Evolutionary conservation across 495 filamentous ascomycete genomes (phyloP).

Genomic region (Trichocladium uniseriatum): DNA sequence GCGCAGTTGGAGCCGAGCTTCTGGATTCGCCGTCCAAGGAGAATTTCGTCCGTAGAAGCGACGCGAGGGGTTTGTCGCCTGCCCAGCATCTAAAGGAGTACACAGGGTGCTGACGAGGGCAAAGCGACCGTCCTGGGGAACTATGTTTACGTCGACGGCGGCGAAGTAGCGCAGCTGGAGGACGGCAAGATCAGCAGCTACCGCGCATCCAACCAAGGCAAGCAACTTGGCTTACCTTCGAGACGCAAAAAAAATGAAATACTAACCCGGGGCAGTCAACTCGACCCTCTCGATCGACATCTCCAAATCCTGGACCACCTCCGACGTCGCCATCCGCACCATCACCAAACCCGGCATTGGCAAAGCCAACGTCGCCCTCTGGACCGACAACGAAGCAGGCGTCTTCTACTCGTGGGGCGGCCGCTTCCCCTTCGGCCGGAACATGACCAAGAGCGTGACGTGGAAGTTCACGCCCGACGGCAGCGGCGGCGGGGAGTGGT

Average conservation of each 20-base stretch:
- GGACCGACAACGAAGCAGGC: conserved; percentile 19
- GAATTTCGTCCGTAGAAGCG: not conserved
- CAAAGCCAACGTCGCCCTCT: conserved; percentile 20
- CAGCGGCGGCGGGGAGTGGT: conserved; percentile 30
- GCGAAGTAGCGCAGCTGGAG: conserved; percentile 9
- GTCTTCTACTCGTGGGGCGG: conserved; percentile 33
- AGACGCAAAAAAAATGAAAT: too few species aligned
- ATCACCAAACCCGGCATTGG: conserved; percentile 21
- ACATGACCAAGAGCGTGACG: conserved; percentile 16
- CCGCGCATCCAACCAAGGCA: not conserved
- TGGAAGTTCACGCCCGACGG: conserved; percentile 31
- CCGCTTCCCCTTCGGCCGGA: conserved; percentile 5
- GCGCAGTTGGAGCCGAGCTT: not conserved
- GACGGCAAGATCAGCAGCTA: not conserved
- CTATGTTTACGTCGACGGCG: conserved; percentile 17
- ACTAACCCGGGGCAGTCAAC: too few species aligned
- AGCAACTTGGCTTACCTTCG: not conserved
- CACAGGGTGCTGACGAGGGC: not conserved
- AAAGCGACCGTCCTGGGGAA: conserved; percentile 13
- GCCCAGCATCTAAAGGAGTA: too few species aligned
- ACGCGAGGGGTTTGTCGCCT: not conserved
- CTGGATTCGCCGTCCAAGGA: not conserved
- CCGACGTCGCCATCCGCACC: conserved; percentile 17
- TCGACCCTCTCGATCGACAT: conserved; percentile 32
- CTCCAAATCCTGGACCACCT: conserved; percentile 28